Evolutionary conservation across 345 rosid genomes (phyloP).

Genomic region (Garcia nutans): DNA sequence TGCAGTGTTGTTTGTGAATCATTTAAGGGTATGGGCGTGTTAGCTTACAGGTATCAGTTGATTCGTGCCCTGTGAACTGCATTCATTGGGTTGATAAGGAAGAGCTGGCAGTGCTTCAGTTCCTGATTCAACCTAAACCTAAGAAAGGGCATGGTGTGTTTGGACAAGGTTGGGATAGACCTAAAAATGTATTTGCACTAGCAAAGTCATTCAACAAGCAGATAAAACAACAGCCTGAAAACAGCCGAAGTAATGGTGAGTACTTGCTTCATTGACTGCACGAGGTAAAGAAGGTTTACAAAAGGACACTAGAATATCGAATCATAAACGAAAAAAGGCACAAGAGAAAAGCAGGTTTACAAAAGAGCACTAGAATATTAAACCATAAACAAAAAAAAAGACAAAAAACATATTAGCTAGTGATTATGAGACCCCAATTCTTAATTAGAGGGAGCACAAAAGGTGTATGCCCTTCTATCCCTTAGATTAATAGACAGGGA

Average conservation of each 20-base stretch:
- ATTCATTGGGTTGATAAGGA: conserved; percentile 56
- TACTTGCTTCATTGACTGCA: too few relatives aligned
- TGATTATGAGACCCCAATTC: conserved; percentile 1
- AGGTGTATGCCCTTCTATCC: background rate
- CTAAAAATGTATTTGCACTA: conserved; percentile 49
- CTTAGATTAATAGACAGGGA: too few relatives aligned
- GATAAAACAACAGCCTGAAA: conserved; percentile 30
- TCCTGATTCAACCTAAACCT: conserved; percentile 44
- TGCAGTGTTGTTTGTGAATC: background rate
- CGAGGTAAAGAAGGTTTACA: background rate
- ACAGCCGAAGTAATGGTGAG: conserved; percentile 23
- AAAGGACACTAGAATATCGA: too few relatives aligned
- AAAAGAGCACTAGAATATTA: too few relatives aligned
- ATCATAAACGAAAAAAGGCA: too few relatives aligned
- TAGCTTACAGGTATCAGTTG: conserved; percentile 46
- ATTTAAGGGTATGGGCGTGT: background rate
- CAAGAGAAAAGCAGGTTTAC: background rate
- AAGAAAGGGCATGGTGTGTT: conserved; percentile 54
- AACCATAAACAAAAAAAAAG: background rate
- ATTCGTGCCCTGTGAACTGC: conserved; percentile 69
- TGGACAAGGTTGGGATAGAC: conserved; percentile 66
- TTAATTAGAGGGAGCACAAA: background rate
- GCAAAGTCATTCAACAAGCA: conserved; percentile 49
- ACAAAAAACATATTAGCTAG: background rate
- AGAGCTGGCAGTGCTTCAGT: conserved; percentile 55